phyloP scores from a whole-genome alignment of 768 basidiomycete genomes.

The Leccinum broughii region DNA sequence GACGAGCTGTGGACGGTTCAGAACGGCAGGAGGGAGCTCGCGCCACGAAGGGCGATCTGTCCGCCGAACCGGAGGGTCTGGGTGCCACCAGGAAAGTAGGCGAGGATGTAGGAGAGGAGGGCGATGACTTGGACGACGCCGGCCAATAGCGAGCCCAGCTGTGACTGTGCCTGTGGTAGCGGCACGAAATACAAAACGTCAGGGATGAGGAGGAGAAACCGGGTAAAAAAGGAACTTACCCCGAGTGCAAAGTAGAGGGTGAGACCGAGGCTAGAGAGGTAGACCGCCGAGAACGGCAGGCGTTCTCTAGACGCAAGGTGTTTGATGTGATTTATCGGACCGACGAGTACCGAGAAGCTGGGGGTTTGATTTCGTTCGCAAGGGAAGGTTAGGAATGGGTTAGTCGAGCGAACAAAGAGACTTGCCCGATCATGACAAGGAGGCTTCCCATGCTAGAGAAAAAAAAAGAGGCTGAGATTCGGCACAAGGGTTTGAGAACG shows the following conservation, averaged over 20 bases:
- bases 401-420: background rate
- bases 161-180: slow-evolving; percentile 66
- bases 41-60: slow-evolving; percentile 80
- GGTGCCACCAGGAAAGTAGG: slow-evolving; percentile 94
- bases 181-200: background rate
- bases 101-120: slow-evolving; percentile 84
- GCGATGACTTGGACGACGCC: slow-evolving; percentile 84
- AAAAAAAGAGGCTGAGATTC: background rate
- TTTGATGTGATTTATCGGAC: slow-evolving; percentile 89
- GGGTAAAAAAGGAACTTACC: slow-evolving; percentile 42
- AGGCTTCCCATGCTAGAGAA: slow-evolving; percentile 73
- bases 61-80: slow-evolving; percentile 81
- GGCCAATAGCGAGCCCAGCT: slow-evolving; percentile 80
- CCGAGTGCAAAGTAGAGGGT: slow-evolving; percentile 93
- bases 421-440: slow-evolving; percentile 95
- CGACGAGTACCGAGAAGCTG: slow-evolving; percentile 83
- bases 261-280: slow-evolving; percentile 78
- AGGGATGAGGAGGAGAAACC: background rate
- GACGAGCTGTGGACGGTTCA: slow-evolving; percentile 32
- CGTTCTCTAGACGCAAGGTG: slow-evolving; percentile 83
- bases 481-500: background rate
- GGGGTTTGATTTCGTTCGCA: background rate
- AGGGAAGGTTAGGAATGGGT: background rate
- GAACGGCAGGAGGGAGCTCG: slow-evolving; percentile 78
- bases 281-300: slow-evolving; percentile 80